Conservation (phyloP, 352 stramenopile species). For the Phytopythium chamaehyphon region DNA sequence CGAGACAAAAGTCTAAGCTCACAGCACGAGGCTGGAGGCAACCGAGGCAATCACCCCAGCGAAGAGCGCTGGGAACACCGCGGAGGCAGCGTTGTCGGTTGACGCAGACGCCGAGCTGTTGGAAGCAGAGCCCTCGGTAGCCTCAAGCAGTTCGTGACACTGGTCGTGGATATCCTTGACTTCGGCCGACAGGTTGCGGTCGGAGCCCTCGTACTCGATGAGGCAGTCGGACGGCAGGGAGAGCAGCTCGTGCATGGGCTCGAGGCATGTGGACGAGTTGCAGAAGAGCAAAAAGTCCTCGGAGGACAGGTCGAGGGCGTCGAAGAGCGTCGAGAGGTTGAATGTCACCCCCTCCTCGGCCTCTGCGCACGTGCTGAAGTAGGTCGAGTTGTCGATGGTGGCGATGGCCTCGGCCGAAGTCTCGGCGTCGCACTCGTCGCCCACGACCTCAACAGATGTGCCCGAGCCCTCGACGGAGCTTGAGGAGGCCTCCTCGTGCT, state of each 20-base stretch:
- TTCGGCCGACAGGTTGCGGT: conserved; percentile 34
- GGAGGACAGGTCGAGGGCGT: conserved; percentile 38
- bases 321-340: conserved; percentile 41
- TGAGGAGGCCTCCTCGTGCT: conserved; percentile 3
- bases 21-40: background rate
- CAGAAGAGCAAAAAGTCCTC: conserved; percentile 51
- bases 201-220: conserved; percentile 36
- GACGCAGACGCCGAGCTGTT: conserved; percentile 3
- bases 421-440: conserved; percentile 26
- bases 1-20: background rate
- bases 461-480: background rate
- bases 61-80: background rate
- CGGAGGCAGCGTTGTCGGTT: background rate
- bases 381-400: conserved; percentile 39
- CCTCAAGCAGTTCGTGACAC: conserved; percentile 8
- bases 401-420: conserved; percentile 31
- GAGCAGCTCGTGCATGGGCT: conserved; percentile 48
- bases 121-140: background rate
- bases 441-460: too few species aligned
- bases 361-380: conserved; percentile 45
- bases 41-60: background rate
- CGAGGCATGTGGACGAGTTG: conserved; percentile 47
- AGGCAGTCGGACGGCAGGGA: conserved; percentile 32
- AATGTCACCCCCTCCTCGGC: conserved; percentile 36
- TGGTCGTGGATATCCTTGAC: conserved; percentile 33